Percentiles rank a stretch among this genome's conserved stretches.
Evolutionary conservation across 2,329 filamentous ascomycete genomes (phyloP).

Genomic region (Periconia sp.): DNA sequence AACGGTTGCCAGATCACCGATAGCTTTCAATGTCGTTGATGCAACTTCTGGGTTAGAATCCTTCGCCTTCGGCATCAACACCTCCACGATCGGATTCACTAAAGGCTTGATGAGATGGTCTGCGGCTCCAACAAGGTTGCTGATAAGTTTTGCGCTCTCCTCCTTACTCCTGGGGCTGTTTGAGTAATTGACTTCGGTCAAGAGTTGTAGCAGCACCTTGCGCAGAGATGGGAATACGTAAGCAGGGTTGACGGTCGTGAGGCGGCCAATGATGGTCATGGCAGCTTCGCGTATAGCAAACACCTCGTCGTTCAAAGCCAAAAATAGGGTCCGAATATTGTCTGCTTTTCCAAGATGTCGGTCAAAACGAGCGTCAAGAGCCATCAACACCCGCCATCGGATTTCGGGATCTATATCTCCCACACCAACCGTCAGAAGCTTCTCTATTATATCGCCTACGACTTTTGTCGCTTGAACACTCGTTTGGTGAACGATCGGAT

Average conservation of each 20-base stretch:
- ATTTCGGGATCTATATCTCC: slow-evolving; percentile 89
- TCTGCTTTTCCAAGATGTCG: slow-evolving; percentile 96
- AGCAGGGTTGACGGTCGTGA: slow-evolving; percentile 89
- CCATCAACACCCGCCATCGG: slow-evolving; percentile 81
- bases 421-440: slow-evolving; percentile 89
- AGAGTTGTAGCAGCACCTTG: slow-evolving; percentile 91
- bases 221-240: slow-evolving; percentile 96
- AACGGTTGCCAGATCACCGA: slow-evolving; percentile 91
- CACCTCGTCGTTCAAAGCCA: slow-evolving; percentile 92
- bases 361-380: slow-evolving; percentile 91
- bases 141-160: slow-evolving; percentile 91
- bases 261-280: slow-evolving; percentile 91
- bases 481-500: slow-evolving; percentile 97
- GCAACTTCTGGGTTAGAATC: slow-evolving; percentile 86
- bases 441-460: slow-evolving; percentile 96
- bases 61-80: slow-evolving; percentile 88
- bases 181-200: slow-evolving; percentile 95
- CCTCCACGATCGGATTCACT: slow-evolving; percentile 92
- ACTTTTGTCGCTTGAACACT: slow-evolving; percentile 96
- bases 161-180: slow-evolving; percentile 94
- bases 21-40: slow-evolving; percentile 90
- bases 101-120: slow-evolving; percentile 94
- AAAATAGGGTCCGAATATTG: slow-evolving; percentile 93
- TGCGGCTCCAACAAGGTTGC: slow-evolving; percentile 88
- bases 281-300: slow-evolving; percentile 92